Percentiles rank a stretch among this genome's conserved stretches.
Conservation (phyloP, 2,329 filamentous ascomycete species). For the Septoria linicola region DNA sequence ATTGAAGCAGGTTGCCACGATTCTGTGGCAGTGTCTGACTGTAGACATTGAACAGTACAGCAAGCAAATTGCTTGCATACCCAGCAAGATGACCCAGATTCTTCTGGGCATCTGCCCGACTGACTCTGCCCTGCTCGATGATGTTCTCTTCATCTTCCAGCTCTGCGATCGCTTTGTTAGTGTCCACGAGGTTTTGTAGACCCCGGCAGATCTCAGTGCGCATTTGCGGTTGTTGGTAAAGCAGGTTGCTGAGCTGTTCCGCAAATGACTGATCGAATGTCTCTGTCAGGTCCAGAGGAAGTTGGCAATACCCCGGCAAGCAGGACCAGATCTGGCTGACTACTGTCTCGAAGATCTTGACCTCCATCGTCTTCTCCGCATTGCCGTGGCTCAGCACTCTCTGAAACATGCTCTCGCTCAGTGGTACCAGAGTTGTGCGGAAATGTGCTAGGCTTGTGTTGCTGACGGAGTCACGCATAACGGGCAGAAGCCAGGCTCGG, state of each 20-base stretch:
- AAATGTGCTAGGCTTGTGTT: conserved; percentile 89
- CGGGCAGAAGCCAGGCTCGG: conserved; percentile 89
- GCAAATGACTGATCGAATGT: conserved; percentile 85
- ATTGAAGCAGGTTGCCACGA: conserved; percentile 84
- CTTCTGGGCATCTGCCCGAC: conserved; percentile 69
- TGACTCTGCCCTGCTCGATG: conserved; percentile 73
- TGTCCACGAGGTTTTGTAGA: conserved; percentile 84
- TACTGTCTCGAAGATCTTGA: conserved; percentile 96
- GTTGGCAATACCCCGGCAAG: conserved; percentile 89
- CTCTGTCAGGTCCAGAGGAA: conserved; percentile 68
- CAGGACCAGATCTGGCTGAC: conserved; percentile 95
- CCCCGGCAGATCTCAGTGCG: conserved; percentile 83
- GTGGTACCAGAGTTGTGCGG: conserved; percentile 76
- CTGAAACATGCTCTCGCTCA: conserved; percentile 89
- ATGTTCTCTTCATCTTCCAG: conserved; percentile 70
- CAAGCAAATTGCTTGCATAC: conserved; percentile 84
- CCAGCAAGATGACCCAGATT: conserved; percentile 78
- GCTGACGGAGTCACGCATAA: conserved; percentile 83
- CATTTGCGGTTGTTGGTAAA: conserved; percentile 88
- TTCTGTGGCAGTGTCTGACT: conserved; percentile 92
- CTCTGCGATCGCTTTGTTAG: conserved; percentile 76
- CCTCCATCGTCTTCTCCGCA: conserved; percentile 86
- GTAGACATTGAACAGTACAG: conserved; percentile 98
- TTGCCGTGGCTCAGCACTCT: conserved; percentile 77
- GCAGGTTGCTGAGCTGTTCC: conserved; percentile 82